Percentiles rank a stretch among this genome's conserved stretches.
These are phyloP conservation scores for Jaltomata sinuosa DNA, from an alignment of 257 asterid species.

Conservation along the genomic window DNA sequence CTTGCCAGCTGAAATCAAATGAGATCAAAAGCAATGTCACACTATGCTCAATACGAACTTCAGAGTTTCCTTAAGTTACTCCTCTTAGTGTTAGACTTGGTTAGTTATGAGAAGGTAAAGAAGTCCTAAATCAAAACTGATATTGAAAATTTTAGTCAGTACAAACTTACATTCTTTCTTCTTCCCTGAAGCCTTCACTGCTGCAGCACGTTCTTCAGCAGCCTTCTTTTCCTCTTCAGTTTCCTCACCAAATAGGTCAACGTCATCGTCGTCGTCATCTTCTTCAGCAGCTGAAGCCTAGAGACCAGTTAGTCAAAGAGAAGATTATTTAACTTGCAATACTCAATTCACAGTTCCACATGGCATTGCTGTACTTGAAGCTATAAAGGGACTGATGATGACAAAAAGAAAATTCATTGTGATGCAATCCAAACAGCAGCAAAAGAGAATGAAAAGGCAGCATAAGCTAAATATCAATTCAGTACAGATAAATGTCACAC, in stretches of 20 bases:
- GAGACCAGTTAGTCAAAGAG: background rate
- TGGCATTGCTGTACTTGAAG: background rate
- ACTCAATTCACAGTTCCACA: background rate
- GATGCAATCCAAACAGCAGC: background rate
- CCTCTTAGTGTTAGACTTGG: background rate
- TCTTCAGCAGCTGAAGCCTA: slow-evolving; percentile 73
- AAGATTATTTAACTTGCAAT: background rate
- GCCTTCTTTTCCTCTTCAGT: slow-evolving; percentile 97
- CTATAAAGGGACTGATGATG: background rate
- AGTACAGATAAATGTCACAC: background rate
- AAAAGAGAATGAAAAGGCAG: background rate
- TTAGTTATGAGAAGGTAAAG: background rate
- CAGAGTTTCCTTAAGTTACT: background rate
- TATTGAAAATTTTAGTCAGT: too few relatives aligned
- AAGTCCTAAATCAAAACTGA: background rate
- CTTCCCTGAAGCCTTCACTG: slow-evolving; percentile 73
- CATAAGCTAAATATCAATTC: background rate
- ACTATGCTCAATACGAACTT: background rate
- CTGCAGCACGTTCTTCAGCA: slow-evolving; percentile 85
- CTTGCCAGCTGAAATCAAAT: slow-evolving; percentile 50
- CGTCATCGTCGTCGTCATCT: slow-evolving; percentile 65
- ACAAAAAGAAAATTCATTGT: background rate
- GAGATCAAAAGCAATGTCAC: background rate
- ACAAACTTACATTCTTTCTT: slow-evolving; percentile 74
- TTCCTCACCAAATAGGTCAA: slow-evolving; percentile 90